A percentile compares a stretch with the other conserved stretches of the same genome.
Evolutionary conservation across 257 asterid genomes (phyloP).

Genomic region (Ajuga chamaepitys): DNA sequence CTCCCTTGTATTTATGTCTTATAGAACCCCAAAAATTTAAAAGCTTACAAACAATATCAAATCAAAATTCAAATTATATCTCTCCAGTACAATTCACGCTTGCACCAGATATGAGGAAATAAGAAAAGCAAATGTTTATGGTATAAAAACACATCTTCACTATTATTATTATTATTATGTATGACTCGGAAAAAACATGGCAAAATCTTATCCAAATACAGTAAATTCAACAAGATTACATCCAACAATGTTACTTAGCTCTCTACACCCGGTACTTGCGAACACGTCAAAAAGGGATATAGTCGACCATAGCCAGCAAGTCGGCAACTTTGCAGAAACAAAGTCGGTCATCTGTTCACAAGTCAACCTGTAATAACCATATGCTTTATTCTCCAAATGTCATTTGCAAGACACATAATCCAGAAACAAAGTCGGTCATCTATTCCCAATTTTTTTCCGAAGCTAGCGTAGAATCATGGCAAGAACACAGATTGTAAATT

Average conservation of each 20-base stretch:
- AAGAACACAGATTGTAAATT: too few species aligned
- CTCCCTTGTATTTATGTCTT: too few species aligned
- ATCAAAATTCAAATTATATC: too few species aligned
- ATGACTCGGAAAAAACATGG: too few species aligned
- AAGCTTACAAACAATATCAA: too few species aligned
- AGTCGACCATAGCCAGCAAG: conserved; percentile 11
- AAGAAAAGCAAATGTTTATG: neutral
- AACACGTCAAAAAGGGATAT: neutral
- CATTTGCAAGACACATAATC: neutral
- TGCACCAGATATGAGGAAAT: neutral
- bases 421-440: too few species aligned
- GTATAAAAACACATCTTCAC: neutral
- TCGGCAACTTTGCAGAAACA: conserved; percentile 16
- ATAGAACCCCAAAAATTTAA: too few species aligned
- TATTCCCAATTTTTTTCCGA: too few species aligned
- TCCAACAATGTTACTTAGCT: neutral
- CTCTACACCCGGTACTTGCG: neutral
- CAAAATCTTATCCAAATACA: too few species aligned
- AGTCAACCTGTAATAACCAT: conserved; percentile 12
- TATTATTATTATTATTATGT: too few species aligned
- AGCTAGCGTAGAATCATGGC: too few species aligned
- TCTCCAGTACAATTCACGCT: too few species aligned
- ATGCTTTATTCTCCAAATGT: neutral
- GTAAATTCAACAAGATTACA: neutral
- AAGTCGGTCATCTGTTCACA: conserved; percentile 10